A percentile compares a stretch with the other conserved stretches of the same genome.
Conservation (phyloP, 192 early-diverging fungal genomes). For the Thamnidium elegans region DNA sequence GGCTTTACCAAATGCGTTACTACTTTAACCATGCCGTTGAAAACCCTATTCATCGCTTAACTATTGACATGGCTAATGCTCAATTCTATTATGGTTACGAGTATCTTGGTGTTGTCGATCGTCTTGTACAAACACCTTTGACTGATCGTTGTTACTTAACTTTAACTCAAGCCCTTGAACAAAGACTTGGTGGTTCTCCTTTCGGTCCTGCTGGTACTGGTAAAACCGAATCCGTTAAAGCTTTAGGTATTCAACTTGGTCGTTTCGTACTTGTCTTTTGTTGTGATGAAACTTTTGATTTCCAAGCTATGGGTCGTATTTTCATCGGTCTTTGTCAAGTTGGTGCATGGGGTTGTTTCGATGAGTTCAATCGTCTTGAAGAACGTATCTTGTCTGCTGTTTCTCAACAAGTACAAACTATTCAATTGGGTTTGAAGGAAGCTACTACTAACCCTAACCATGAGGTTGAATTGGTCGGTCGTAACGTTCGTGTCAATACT, state of each 20-base stretch:
- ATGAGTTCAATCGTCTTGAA: slow-evolving; percentile 99
- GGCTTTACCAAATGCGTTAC: slow-evolving; percentile 98
- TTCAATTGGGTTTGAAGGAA: slow-evolving; percentile 87
- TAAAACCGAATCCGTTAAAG: slow-evolving; percentile 99
- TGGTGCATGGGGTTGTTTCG: slow-evolving; percentile 99
- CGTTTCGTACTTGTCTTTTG: slow-evolving; percentile 99
- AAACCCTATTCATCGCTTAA: slow-evolving; percentile 71
- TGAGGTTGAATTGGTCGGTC: slow-evolving; percentile 93
- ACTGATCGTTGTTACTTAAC: slow-evolving; percentile 99
- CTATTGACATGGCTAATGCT: slow-evolving; percentile 91
- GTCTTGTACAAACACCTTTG: slow-evolving; percentile 97
- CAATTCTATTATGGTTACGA: slow-evolving; percentile 96
- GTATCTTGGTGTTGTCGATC: slow-evolving; percentile 95
- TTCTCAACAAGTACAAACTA: slow-evolving; percentile 98
- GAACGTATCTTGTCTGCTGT: slow-evolving; percentile 98
- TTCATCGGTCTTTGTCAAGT: slow-evolving; percentile 99
- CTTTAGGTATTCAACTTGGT: slow-evolving; percentile 91
- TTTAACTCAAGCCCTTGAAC: slow-evolving; percentile 93
- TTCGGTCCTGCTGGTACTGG: slow-evolving; percentile 99
- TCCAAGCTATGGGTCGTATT: slow-evolving; percentile 99
- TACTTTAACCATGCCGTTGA: slow-evolving; percentile 55
- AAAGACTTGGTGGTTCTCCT: slow-evolving; percentile 91
- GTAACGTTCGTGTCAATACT: slow-evolving; percentile 78
- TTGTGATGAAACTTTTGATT: slow-evolving; percentile 99
- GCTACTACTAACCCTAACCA: slow-evolving; percentile 54